Conservation (phyloP, 768 basidiomycete species). For the Rhodotorula kratochvilovae region DNA sequence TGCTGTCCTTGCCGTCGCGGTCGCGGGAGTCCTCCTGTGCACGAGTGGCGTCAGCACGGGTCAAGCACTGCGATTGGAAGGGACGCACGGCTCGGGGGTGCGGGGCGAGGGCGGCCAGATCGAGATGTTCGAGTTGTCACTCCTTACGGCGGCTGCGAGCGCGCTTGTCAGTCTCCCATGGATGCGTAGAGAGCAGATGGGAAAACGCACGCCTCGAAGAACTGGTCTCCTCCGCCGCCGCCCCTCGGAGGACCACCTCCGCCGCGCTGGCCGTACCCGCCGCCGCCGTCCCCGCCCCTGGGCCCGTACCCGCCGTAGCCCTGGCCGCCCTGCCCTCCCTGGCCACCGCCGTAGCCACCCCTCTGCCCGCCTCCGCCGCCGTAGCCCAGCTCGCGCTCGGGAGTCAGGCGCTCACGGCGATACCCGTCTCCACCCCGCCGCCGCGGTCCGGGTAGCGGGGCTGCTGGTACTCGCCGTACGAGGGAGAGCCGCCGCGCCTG, state of each 20-base stretch:
- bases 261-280: background rate
- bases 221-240: slow-evolving; percentile 51
- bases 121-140: slow-evolving; percentile 56
- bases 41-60: background rate
- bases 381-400: slow-evolving; percentile 28
- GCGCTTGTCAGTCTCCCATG: background rate
- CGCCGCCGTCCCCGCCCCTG: slow-evolving; percentile 20
- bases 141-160: slow-evolving; percentile 63
- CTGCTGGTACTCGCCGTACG: slow-evolving; percentile 14
- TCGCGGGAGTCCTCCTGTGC: slow-evolving; percentile 9
- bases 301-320: background rate
- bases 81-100: slow-evolving; percentile 54
- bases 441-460: background rate
- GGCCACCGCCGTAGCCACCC: background rate
- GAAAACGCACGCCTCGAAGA: slow-evolving; percentile 60
- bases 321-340: background rate
- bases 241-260: slow-evolving; percentile 44
- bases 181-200: background rate
- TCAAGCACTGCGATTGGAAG: background rate
- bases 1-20: background rate
- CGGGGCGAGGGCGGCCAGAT: slow-evolving; percentile 84
- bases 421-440: background rate
- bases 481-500: slow-evolving; percentile 10
- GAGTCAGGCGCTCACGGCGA: slow-evolving; percentile 20
- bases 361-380: background rate